A percentile compares a stretch with the other conserved stretches of the same genome.
These are phyloP conservation scores for Nakataea oryzae DNA, from an alignment of 2,329 filamentous ascomycete genomes.

Conservation along the genomic window DNA sequence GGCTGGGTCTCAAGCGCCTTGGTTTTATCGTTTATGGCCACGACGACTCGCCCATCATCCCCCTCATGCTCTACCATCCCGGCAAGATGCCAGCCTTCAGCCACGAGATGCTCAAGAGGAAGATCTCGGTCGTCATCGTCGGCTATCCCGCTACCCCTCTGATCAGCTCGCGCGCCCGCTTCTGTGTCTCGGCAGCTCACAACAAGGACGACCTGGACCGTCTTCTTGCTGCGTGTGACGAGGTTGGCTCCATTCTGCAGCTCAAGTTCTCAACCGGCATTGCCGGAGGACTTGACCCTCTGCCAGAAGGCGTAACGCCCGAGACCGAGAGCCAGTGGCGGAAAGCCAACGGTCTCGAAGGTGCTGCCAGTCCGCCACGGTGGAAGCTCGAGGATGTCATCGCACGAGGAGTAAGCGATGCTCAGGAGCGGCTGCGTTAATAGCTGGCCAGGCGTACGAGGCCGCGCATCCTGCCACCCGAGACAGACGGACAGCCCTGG, in stretches of 20 bases:
- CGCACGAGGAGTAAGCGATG: conserved; percentile 30
- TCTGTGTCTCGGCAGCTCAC: conserved; percentile 92
- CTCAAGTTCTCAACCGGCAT: conserved; percentile 96
- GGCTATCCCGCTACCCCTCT: conserved; percentile 94
- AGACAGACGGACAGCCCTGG: not conserved
- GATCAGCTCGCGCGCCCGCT: conserved; percentile 86
- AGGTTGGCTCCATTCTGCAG: conserved; percentile 84
- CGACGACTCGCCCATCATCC: conserved; percentile 95
- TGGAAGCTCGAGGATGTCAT: conserved; percentile 83
- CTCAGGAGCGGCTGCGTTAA: conserved; percentile 18
- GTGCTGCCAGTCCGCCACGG: conserved; percentile 65
- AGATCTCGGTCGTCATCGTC: conserved; percentile 94
- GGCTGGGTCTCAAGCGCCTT: conserved; percentile 89
- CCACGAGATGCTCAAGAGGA: conserved; percentile 95
- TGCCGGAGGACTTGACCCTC: conserved; percentile 72
- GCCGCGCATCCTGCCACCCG: not conserved
- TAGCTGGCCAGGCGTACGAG: not conserved
- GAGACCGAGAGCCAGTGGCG: conserved; percentile 64
- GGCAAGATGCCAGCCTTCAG: conserved; percentile 98
- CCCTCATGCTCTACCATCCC: conserved; percentile 91
- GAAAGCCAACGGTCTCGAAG: conserved; percentile 52
- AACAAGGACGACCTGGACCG: conserved; percentile 98
- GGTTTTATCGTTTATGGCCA: conserved; percentile 96
- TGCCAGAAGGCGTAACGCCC: conserved; percentile 59
- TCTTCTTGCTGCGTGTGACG: conserved; percentile 78